Evolutionary conservation across 306 rosid genomes (phyloP), one percentile per base, ranked within the genome.

Genomic region (Gleditsia sinensis): DNA sequence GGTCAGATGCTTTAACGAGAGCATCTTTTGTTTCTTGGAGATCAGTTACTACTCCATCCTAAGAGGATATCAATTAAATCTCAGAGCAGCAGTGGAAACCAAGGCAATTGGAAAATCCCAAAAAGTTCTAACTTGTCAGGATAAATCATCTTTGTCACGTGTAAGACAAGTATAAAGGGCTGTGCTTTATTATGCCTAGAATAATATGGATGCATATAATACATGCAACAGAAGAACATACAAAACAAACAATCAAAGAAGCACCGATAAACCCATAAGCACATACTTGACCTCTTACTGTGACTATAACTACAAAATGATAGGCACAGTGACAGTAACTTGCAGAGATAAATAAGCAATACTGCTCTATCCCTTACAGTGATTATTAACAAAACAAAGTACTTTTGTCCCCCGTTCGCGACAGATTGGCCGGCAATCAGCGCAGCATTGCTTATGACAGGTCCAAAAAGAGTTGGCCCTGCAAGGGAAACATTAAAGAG

Each of bases 11-110:
- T 74, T 88, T 95, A 60, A 95, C 97, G 9, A 95, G 83, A 30
- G 99, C 99, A 65, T 95, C 99, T 88, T 84, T 90, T 82, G 99
- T 95, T 92, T 95, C 99, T 87, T 95, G 99, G 77, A 92, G 97
- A 89, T 95, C 99, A 62, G 99, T 95, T 46, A 95, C 99, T 12
- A 95, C 99, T 86, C 99, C 99, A 81, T 95, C 99, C 99, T 95
- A 83, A 16, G 46, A 74, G 62, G 68, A 76, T 69, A 50, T 69
- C 40, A 67, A 54, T 65, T 75, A 72, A 50, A 62, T 80, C 65
- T 85, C 82, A 75, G 73, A 62, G 54, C 42, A 69, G 66, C 49
- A 34, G 45, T 72, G 53, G 53, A 50, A 62, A 49, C 27, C 32
- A 70, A 73, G 43, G 65, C n/a, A 21, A 39, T 45, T 55, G 43